These are phyloP conservation scores for Globisporangium solare DNA, from an alignment of 352 stramenopile species.

Conservation along the genomic window DNA sequence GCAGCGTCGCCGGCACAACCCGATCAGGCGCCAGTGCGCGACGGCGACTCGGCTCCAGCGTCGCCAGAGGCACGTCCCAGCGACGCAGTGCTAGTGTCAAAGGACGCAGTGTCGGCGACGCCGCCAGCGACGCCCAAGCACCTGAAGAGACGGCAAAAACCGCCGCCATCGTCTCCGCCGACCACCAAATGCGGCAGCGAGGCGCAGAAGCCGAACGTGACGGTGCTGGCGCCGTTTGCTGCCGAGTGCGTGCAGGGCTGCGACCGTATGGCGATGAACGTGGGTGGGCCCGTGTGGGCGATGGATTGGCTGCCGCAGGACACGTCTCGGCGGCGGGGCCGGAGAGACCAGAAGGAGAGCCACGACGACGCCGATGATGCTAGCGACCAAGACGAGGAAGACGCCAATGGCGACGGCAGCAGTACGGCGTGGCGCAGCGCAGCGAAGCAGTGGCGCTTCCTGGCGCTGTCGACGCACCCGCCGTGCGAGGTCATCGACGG, in stretches of 20 bases:
- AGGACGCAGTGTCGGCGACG: neutral
- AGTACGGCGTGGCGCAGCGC: conserved; percentile 7
- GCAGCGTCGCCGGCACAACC: too few relatives aligned
- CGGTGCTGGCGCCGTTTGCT: conserved; percentile 47
- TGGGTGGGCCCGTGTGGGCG: conserved; percentile 69
- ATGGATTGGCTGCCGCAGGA: conserved; percentile 68
- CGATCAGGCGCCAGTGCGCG: too few relatives aligned
- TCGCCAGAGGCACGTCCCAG: neutral
- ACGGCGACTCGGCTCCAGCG: neutral
- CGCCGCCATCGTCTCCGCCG: conserved; percentile 8
- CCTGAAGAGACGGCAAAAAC: conserved; percentile 20
- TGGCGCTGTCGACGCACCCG: conserved; percentile 64
- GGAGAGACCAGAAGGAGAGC: neutral
- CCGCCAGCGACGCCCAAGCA: conserved; percentile 18
- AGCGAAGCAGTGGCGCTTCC: conserved; percentile 41
- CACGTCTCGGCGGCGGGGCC: neutral
- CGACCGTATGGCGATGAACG: conserved; percentile 53
- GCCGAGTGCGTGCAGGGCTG: conserved; percentile 24
- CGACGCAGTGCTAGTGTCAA: conserved; percentile 1
- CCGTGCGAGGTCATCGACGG: conserved; percentile 57
- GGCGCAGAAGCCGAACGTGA: conserved; percentile 4
- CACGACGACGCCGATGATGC: neutral
- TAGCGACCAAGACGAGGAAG: too few relatives aligned
- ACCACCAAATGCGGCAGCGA: neutral
- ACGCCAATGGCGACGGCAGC: neutral